Conservation (phyloP, 225 moss, liverwort and hornwort species). For the Sphagnum tenellum region DNA sequence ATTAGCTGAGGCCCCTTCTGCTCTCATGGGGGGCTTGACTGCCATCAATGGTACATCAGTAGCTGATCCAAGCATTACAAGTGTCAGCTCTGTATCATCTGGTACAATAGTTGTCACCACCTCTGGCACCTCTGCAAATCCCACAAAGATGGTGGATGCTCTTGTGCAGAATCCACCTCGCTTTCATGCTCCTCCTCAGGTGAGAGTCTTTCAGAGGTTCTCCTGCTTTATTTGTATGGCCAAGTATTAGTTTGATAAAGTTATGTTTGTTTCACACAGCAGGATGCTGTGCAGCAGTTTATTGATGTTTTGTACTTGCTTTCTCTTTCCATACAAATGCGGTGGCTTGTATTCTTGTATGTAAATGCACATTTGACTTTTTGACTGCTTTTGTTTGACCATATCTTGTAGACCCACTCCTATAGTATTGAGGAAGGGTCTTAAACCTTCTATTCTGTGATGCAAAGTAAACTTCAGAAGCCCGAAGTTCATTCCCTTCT, state of each 20-base stretch:
- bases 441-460: no score
- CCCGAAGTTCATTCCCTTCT: no score
- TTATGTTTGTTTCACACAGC: no score
- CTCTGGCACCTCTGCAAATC: conserved; percentile 22
- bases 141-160: conserved; percentile 78
- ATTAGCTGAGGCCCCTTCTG: conserved; percentile 75
- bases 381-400: no score
- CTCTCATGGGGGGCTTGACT: conserved; percentile 20
- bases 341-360: no score
- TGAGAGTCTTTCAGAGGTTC: conserved; percentile 7
- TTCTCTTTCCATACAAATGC: no score
- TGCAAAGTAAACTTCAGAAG: no score
- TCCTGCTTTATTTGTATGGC: no score
- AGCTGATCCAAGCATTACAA: conserved; percentile 23
- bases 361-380: no score
- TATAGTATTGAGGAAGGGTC: no score
- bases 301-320: neutral
- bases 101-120: conserved; percentile 10
- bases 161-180: conserved; percentile 81
- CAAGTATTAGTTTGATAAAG: no score
- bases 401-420: no score
- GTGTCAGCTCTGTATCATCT: conserved; percentile 8
- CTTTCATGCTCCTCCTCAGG: conserved; percentile 92
- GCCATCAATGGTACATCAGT: conserved; percentile 38
- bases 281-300: neutral